Evolutionary conservation across 2,329 filamentous ascomycete genomes (phyloP), one percentile per base, ranked within the genome.

Genomic region (Leptographium radiaticola): DNA sequence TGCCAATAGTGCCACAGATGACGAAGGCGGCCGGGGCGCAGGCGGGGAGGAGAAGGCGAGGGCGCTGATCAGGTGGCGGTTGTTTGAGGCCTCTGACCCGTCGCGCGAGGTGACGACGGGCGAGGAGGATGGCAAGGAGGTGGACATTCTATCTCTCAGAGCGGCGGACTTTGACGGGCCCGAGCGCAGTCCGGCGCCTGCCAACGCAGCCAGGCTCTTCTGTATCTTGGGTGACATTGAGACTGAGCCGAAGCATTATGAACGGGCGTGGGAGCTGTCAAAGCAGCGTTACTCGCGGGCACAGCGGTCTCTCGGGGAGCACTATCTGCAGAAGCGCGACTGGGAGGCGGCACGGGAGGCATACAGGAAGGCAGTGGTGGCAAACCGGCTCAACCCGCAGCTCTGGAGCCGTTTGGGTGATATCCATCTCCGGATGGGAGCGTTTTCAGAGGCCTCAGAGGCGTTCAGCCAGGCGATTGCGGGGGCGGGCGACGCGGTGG

Each of bases 211-310:
- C 0, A 81, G 93, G 0, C 71, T 97, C 6, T 91, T 90, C 72
- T 97, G 91, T 65, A 96, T 98, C 55, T 73, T 98, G 1, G 93
- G 91, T 18, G 93, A 98, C 61, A 76, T 98, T 16, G 87, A 95
- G 60, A 75, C 82, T 25, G 79, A 93, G 11, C 76, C 84, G 0
- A 66, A 70, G 11, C 80, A 90, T 70, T 98, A 94, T 69, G 79
- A 87, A 59, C 85, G 84, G 15, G 89, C 91, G 0, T 98, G 93
- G 93, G 80, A 84, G 20, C 79, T 95, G 1, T 96, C 90, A 0
- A 83, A 83, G 2, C 68, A 81, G 49, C 80, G 90, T 15, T 98
- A 89, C 64, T 84, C 89, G 0, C 81, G 93, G 4, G 91, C 93
- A 0, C 91, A 97, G 64, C 83, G 87, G 54, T 93, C 88, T 0